phyloP scores from a whole-genome alignment of 192 early-diverging fungal species.

The Podila verticillata region DNA sequence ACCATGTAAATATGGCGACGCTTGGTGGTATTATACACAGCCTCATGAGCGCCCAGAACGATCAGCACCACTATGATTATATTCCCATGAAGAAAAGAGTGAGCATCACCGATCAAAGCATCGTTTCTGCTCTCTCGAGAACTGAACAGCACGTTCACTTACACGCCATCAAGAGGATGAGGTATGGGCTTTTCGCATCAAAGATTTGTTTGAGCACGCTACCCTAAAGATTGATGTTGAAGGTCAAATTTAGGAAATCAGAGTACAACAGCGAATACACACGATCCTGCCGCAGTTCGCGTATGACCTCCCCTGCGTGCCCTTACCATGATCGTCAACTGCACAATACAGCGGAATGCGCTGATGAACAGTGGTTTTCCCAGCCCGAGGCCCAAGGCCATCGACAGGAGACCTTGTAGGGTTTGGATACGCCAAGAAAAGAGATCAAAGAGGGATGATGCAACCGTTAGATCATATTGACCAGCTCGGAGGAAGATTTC shows the following conservation, averaged over 20 bases:
- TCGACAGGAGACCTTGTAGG: conserved; percentile 58
- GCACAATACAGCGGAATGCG: conserved; percentile 76
- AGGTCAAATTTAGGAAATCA: neutral
- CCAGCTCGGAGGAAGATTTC: neutral
- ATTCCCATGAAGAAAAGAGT: neutral
- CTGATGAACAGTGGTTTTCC: conserved; percentile 73
- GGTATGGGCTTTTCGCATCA: conserved; percentile 62
- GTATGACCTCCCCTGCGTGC: neutral
- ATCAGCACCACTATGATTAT: conserved; percentile 61
- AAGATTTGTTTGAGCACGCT: conserved; percentile 76
- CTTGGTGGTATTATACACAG: conserved; percentile 76
- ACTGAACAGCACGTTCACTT: conserved; percentile 8
- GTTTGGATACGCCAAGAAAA: neutral
- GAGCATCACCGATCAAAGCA: neutral
- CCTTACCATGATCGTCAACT: conserved; percentile 78
- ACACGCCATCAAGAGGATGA: conserved; percentile 70
- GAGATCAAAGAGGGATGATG: neutral
- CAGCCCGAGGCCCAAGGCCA: conserved; percentile 73
- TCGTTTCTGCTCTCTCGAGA: neutral
- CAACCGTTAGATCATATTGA: neutral
- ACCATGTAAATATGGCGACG: conserved; percentile 81
- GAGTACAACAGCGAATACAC: neutral
- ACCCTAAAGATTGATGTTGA: conserved; percentile 50
- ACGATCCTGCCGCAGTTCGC: neutral
- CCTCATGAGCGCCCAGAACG: conserved; percentile 71